Conservation (phyloP, 1,139 yeast species). For the Hansenula lynferdii region DNA sequence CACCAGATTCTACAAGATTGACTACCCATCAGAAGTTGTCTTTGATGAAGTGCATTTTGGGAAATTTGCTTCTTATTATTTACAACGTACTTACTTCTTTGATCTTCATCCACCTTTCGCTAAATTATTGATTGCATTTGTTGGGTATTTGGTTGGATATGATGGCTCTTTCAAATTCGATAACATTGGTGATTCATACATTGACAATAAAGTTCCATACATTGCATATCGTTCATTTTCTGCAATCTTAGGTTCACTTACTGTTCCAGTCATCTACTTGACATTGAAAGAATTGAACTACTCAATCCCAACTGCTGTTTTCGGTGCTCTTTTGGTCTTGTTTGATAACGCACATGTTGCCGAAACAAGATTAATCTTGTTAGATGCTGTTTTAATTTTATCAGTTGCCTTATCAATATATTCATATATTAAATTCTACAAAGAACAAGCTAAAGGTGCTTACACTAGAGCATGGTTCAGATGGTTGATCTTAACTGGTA, state of each 20-base stretch:
- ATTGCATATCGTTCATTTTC: conserved; percentile 79
- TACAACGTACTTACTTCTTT: conserved; percentile 82
- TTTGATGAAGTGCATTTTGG: conserved; percentile 99
- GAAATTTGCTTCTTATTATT: conserved; percentile 85
- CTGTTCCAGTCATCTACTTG: conserved; percentile 76
- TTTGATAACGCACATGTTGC: conserved; percentile 91
- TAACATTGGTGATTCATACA: conserved; percentile 81
- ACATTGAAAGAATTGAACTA: conserved; percentile 84
- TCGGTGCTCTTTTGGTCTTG: conserved; percentile 78
- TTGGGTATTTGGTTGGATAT: conserved; percentile 86
- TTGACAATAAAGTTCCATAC: conserved; percentile 76
- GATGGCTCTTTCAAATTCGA: conserved; percentile 90
- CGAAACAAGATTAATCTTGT: conserved; percentile 83
- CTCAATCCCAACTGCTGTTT: conserved; percentile 69
- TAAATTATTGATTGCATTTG: conserved; percentile 83
- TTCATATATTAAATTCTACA: conserved; percentile 74
- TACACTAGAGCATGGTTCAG: conserved; percentile 76
- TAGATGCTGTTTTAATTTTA: conserved; percentile 85
- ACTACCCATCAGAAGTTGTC: conserved; percentile 81
- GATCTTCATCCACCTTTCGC: conserved; percentile 99
- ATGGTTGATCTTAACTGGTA: conserved; percentile 83
- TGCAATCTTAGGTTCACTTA: conserved; percentile 77
- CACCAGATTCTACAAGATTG: conserved; percentile 67
- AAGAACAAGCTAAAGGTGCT: conserved; percentile 56
- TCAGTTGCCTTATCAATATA: conserved; percentile 78